These are phyloP conservation scores for Phytophthora macrochlamydospora DNA, from an alignment of 352 stramenopile genomes.

Conservation along the genomic window DNA sequence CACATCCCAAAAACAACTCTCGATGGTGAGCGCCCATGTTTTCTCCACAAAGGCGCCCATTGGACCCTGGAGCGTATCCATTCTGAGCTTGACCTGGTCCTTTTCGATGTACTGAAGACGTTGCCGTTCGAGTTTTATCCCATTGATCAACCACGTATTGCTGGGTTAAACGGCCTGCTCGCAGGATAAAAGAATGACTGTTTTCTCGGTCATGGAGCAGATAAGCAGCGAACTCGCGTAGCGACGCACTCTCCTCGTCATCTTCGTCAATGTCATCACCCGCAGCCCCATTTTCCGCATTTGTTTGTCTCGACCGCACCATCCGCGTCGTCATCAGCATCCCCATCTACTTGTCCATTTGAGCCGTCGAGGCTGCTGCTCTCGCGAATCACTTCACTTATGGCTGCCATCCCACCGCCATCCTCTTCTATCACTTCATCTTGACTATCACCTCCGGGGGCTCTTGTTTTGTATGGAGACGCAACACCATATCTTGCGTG, in stretches of 20 bases:
- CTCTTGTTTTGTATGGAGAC: neutral
- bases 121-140: neutral
- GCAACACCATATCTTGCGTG: neutral
- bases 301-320: neutral
- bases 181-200: neutral
- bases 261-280: neutral
- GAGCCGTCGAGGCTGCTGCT: no score
- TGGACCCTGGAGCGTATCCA: neutral
- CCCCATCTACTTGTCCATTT: no score
- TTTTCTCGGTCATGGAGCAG: neutral
- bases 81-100: neutral
- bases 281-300: neutral
- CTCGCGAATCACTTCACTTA: no score
- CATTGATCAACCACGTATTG: conserved; percentile 3
- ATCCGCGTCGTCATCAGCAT: neutral
- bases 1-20: neutral
- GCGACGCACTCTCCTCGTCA: neutral
- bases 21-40: neutral
- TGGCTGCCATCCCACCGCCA: no score
- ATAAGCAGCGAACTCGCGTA: neutral
- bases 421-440: no score
- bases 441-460: neutral
- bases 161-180: neutral
- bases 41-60: neutral
- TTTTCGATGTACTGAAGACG: neutral